Evolutionary conservation across 2,329 filamentous ascomycete genomes (phyloP).

Genomic region (Ascochyta koolunga): DNA sequence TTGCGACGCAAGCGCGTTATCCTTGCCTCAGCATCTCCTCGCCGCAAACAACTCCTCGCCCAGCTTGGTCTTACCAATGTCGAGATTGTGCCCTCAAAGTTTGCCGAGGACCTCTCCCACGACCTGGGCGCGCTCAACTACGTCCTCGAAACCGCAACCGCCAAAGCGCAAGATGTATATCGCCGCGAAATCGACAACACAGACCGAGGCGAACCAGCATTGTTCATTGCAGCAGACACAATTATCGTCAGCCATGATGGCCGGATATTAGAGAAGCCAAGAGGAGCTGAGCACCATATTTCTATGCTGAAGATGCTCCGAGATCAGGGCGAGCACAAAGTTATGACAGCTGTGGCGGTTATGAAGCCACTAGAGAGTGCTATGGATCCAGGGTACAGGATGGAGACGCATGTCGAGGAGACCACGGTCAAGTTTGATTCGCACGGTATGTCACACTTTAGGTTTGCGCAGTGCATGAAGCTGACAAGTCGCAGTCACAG

Average conservation of each 20-base stretch:
- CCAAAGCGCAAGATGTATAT: conserved; percentile 82
- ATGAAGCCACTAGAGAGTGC: conserved; percentile 83
- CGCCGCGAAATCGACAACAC: conserved; percentile 61
- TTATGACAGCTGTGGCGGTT: conserved; percentile 84
- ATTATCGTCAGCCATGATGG: conserved; percentile 80
- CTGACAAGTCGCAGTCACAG: conserved; percentile 58
- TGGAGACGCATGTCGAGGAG: conserved; percentile 84
- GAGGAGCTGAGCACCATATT: conserved; percentile 79
- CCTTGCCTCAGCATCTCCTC: conserved; percentile 86
- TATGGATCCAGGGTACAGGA: conserved; percentile 80
- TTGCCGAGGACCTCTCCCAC: conserved; percentile 87
- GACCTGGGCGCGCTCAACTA: conserved; percentile 90
- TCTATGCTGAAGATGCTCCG: conserved; percentile 82
- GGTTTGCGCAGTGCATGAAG: no score
- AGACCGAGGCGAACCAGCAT: conserved; percentile 70
- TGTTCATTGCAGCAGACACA: conserved; percentile 91
- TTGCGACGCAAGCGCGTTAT: conserved; percentile 82
- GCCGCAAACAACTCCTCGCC: conserved; percentile 79
- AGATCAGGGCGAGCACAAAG: conserved; percentile 77
- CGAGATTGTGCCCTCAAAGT: conserved; percentile 82
- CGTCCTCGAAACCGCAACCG: conserved; percentile 81
- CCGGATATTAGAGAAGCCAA: conserved; percentile 87
- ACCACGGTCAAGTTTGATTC: conserved; percentile 87
- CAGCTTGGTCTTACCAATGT: conserved; percentile 82
- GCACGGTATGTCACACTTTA: conserved; percentile 46